Evolutionary conservation across 371 early-diverging fungal genomes (phyloP), one percentile per base, ranked within the genome.

Genomic region (Phascolomyces articulosus): DNA sequence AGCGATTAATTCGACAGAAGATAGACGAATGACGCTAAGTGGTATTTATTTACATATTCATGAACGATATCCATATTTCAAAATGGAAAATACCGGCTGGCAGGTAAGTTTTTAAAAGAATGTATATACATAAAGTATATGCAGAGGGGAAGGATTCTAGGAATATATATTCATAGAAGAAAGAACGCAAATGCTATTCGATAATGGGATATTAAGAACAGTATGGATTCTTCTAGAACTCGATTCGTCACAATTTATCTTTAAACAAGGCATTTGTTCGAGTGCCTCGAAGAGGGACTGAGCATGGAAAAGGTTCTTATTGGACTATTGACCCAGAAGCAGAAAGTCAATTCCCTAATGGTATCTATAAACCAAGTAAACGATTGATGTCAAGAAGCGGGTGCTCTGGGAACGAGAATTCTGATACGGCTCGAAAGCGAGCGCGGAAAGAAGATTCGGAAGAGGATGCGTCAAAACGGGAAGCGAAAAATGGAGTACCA

Each of bases 231-330:
- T n/a, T n/a, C n/a, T 54, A 96, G 89, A 99, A 99, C 76, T 97
- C 97, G 2, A 95, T 99, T 54, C 90, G 99, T 40, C 99, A 99
- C 83, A 99, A 99, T 75, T 85, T 99, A 29, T 95, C 96, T 7
- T 83, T 99, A 38, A 99, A 98, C 79, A 94, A 94, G 72, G 85
- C 90, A 44, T 99, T 99, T 74, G 88, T 93, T 54, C 90, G 95
- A 53, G 90, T 96, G 3, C 95, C 98, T 24, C 85, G 98, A 57
- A 90, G 93, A 3, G 80, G 87, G 60, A 89, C 93, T 67, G 95
- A 96, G 68, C 93, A 93, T 6, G 99, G 99, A 28, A 99, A 99
- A 78, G 99, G 99, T 11, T 87, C 95, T n/a, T 97, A 93, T 74
- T 98, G 98, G 99, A 89, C 62, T 2, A 61, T 61, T 34, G 62